Percentiles rank a stretch among this genome's conserved stretches.
Conservation (phyloP, 768 basidiomycete genomes). For the Daedaleopsis sinensis region DNA sequence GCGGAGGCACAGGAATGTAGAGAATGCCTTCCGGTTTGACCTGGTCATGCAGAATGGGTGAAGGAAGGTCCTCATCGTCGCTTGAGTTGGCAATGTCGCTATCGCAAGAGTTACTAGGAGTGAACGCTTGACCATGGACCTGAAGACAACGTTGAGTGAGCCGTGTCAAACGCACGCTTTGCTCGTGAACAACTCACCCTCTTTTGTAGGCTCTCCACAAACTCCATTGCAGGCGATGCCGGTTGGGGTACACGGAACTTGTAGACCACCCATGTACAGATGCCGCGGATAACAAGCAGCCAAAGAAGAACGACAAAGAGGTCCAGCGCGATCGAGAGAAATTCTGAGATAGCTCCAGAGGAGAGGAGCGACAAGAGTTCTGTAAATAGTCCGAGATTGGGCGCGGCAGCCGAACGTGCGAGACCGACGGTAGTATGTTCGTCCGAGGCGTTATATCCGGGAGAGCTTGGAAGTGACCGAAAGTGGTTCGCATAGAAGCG, state of each 20-base stretch:
- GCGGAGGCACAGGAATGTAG: background rate
- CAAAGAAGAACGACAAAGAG: background rate
- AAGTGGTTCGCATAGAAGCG: background rate
- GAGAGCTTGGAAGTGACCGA: background rate
- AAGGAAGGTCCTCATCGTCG: background rate
- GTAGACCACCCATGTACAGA: background rate
- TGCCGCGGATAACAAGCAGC: background rate
- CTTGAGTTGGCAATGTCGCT: background rate
- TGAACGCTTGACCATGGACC: slow-evolving; percentile 3
- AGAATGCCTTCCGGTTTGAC: background rate
- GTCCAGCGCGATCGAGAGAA: background rate
- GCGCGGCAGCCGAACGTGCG: background rate
- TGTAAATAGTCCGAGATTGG: too few species aligned
- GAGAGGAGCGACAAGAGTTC: too few species aligned
- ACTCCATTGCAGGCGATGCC: background rate
- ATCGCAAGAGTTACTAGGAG: background rate
- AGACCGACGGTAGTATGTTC: background rate
- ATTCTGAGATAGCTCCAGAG: background rate
- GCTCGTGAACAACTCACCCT: background rate
- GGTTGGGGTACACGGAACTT: slow-evolving; percentile 9
- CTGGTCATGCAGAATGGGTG: background rate
- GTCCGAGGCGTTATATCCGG: background rate
- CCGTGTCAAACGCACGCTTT: too few species aligned
- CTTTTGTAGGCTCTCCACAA: slow-evolving; percentile 5
- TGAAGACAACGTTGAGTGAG: background rate